phyloP scores from a whole-genome alignment of 495 filamentous ascomycete genomes.

The Penicillium robsamsonii region DNA sequence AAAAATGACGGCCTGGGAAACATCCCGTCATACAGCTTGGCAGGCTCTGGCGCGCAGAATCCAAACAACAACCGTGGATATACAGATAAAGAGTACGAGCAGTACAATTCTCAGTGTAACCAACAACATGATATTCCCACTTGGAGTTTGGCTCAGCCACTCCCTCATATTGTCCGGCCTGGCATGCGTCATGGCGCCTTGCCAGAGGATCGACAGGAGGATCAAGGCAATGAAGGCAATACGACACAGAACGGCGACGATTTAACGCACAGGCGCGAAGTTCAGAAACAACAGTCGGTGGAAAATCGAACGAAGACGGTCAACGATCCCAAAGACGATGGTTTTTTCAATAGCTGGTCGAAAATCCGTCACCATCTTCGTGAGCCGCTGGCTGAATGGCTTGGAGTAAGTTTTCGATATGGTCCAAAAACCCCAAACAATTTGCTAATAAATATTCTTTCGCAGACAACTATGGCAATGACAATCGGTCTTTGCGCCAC shows the following conservation, averaged over 20 bases:
- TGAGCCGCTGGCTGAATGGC: constrained; percentile 28
- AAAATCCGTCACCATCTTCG: constrained; percentile 19
- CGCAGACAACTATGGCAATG: constrained; percentile 24
- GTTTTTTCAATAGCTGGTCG: constrained; percentile 25
- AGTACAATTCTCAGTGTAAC: constrained; percentile 9
- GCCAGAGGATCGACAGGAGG: constrained; percentile 13
- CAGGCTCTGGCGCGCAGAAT: constrained; percentile 11
- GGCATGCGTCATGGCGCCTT: constrained; percentile 18
- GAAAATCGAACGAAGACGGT: background rate
- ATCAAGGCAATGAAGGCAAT: background rate
- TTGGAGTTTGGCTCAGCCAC: constrained; percentile 9
- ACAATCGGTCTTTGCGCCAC: constrained; percentile 24
- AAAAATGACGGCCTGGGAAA: constrained; percentile 14
- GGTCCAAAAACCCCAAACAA: background rate
- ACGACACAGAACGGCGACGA: background rate
- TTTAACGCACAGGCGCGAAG: background rate
- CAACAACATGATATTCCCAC: constrained; percentile 5
- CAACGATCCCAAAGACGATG: constrained; percentile 10
- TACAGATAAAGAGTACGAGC: constrained; percentile 1
- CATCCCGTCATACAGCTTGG: constrained; percentile 16
- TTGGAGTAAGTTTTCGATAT: constrained; percentile 23
- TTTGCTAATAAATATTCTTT: background rate
- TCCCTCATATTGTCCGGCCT: constrained; percentile 15
- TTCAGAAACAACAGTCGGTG: background rate
- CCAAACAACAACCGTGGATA: constrained; percentile 7